These are phyloP conservation scores for Tillandsia leiboldiana DNA, from an alignment of 176 grass and related monocot species.

Conservation along the genomic window DNA sequence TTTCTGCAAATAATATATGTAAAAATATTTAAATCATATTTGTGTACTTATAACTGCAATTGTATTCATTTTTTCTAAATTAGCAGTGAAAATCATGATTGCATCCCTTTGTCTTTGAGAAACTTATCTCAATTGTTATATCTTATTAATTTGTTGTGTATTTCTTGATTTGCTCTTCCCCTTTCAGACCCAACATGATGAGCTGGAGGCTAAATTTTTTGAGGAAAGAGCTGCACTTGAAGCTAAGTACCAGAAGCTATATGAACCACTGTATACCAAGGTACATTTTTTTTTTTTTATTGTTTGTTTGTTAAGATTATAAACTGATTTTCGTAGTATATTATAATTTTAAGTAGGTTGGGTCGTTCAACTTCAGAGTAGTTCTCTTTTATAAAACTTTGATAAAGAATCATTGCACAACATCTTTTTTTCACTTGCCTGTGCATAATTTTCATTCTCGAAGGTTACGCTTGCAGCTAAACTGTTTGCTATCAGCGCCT, in stretches of 20 bases:
- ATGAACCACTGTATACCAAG: constrained; percentile 48
- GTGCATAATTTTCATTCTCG: too few relatives aligned
- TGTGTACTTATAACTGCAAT: too few relatives aligned
- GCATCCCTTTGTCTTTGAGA: background rate
- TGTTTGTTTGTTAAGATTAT: background rate
- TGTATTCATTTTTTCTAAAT: too few relatives aligned
- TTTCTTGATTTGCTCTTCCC: background rate
- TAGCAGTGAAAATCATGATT: background rate
- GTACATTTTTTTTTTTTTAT: background rate
- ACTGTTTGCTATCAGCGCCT: too few relatives aligned
- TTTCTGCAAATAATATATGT: too few relatives aligned
- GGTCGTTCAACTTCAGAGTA: too few relatives aligned
- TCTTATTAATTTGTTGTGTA: background rate
- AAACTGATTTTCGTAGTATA: background rate
- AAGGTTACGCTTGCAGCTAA: too few relatives aligned
- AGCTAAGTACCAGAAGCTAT: constrained; percentile 54
- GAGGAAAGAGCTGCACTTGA: constrained; percentile 42
- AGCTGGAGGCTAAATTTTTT: constrained; percentile 44
- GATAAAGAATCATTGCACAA: too few relatives aligned
- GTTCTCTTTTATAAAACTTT: too few relatives aligned
- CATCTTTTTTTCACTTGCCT: too few relatives aligned
- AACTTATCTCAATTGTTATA: background rate
- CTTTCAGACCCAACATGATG: constrained; percentile 38
- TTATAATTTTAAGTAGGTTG: background rate
- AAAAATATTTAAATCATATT: too few relatives aligned